Evolutionary conservation across 1,139 yeast genomes (phyloP).

Genomic region (Sugiyamaella sp.): DNA sequence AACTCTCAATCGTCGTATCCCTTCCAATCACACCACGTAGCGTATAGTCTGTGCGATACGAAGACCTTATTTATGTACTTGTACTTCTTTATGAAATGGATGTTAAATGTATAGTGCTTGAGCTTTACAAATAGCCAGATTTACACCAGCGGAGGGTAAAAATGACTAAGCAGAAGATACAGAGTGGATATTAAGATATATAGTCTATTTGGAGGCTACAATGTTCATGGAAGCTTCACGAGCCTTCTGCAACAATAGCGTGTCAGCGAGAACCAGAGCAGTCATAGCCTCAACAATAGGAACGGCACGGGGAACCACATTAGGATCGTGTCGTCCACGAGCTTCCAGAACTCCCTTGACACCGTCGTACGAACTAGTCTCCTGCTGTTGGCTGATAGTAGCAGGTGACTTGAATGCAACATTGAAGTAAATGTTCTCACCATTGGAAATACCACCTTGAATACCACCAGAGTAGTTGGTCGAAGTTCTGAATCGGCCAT

Average conservation of each 20-base stretch:
- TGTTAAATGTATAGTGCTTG: not conserved
- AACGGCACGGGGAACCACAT: conserved; percentile 97
- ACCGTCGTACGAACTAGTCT: conserved; percentile 87
- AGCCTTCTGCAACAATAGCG: conserved; percentile 79
- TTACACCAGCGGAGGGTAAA: not conserved
- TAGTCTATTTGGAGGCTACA: conserved; percentile 12
- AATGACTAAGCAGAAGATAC: not conserved
- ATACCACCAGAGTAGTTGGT: conserved; percentile 97
- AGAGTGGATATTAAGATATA: not conserved
- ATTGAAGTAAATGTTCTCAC: conserved; percentile 90
- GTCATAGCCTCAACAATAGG: conserved; percentile 99
- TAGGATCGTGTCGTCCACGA: conserved; percentile 97
- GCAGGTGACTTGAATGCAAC: conserved; percentile 99
- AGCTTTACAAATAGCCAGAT: not conserved
- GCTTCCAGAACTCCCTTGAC: conserved; percentile 86
- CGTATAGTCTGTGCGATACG: not conserved
- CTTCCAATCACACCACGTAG: conserved; percentile 12
- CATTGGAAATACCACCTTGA: conserved; percentile 97
- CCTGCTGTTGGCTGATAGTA: conserved; percentile 91
- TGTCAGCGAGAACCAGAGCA: conserved; percentile 87
- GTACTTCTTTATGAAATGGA: conserved; percentile 1
- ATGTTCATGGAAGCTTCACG: conserved; percentile 57
- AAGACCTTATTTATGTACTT: conserved; percentile 6
- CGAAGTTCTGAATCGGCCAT: conserved; percentile 68
- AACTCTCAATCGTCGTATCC: conserved; percentile 17